Percentiles rank a stretch among this genome's conserved stretches.
Evolutionary conservation across 106 monocot genomes (phyloP).

Genomic region (Narthecium ossifragum): DNA sequence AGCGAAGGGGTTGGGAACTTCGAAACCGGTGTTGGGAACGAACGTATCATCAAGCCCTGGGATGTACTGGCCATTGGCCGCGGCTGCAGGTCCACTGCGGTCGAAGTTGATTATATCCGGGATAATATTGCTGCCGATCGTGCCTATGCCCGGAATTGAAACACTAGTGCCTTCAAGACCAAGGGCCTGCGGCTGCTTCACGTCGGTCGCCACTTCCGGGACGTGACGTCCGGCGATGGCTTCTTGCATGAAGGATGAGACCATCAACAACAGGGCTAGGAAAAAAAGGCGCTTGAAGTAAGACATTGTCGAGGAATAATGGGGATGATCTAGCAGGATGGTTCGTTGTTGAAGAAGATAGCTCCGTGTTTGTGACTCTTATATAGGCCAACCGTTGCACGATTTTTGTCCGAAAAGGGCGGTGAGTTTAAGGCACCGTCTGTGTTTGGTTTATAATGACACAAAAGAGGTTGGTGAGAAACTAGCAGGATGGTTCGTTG

Average conservation of each 20-base stretch:
- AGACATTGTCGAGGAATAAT: background rate
- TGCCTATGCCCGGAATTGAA: constrained; percentile 22
- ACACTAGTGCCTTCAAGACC: constrained; percentile 17
- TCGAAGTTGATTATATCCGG: constrained; percentile 14
- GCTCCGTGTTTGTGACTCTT: no score
- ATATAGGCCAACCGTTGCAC: no score
- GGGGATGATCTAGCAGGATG: no score
- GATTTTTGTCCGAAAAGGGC: no score
- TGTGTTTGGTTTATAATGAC: no score
- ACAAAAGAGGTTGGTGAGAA: no score
- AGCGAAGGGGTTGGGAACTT: constrained; percentile 24
- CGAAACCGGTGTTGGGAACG: constrained; percentile 31
- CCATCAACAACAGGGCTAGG: background rate
- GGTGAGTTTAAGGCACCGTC: no score
- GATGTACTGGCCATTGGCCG: constrained; percentile 10
- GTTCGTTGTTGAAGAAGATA: no score
- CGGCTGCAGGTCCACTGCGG: constrained; percentile 29
- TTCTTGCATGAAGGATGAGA: background rate
- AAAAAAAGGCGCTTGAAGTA: background rate
- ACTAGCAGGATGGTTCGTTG: no score
- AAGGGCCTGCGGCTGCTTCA: constrained; percentile 15
- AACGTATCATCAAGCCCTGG: constrained; percentile 29
- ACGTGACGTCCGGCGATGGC: background rate
- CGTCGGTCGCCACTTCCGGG: constrained; percentile 1
- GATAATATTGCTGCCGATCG: constrained; percentile 3